Conservation (phyloP, 192 early-diverging fungal genomes). For the Spizellomyces sp. region DNA sequence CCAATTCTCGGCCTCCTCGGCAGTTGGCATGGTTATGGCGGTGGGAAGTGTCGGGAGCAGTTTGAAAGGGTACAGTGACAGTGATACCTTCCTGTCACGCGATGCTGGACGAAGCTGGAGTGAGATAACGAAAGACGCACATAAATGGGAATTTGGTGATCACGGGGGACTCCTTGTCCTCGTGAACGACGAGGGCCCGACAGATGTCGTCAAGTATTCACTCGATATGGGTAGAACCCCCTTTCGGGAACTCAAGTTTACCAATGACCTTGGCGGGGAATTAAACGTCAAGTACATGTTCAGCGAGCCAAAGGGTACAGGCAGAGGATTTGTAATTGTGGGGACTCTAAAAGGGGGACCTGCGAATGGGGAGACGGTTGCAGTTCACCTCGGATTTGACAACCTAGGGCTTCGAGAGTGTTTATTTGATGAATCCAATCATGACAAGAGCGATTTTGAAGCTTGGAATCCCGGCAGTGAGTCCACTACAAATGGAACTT, state of each 20-base stretch:
- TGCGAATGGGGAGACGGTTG: neutral
- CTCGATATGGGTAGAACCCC: conserved; percentile 28
- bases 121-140: conserved; percentile 65
- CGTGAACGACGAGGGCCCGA: conserved; percentile 71
- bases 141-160: conserved; percentile 86
- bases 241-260: conserved; percentile 13
- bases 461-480: conserved; percentile 59
- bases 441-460: conserved; percentile 68
- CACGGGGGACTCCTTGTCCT: conserved; percentile 85
- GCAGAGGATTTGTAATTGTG: conserved; percentile 30
- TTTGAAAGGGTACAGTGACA: conserved; percentile 59
- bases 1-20: conserved; percentile 69
- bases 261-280: conserved; percentile 18
- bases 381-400: neutral
- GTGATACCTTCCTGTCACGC: conserved; percentile 77
- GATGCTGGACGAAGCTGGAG: conserved; percentile 88
- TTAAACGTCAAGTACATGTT: conserved; percentile 39
- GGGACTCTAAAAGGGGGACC: conserved; percentile 8
- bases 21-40: conserved; percentile 85
- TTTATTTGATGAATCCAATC: conserved; percentile 42
- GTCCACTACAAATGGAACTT: conserved; percentile 48
- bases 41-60: conserved; percentile 82
- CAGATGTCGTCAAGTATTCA: conserved; percentile 46
- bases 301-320: conserved; percentile 41
- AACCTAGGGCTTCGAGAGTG: neutral